Evolutionary conservation across 768 basidiomycete genomes (phyloP), one percentile per base, ranked within the genome.

Genomic region (Phylloporus arenicola): DNA sequence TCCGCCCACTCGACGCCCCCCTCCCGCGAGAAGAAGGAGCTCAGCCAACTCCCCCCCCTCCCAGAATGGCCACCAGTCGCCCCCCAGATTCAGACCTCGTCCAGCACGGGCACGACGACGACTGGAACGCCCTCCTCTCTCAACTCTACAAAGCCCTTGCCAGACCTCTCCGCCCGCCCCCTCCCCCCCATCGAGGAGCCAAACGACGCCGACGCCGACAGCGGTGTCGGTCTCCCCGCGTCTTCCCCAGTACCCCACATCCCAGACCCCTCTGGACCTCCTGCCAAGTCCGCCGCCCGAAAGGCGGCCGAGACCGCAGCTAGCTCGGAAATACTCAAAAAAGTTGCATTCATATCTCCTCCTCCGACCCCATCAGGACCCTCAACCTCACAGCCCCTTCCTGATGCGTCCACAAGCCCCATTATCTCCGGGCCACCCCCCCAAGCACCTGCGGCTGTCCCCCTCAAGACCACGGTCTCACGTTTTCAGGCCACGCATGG

Each of bases 311-410:
- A 73, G 45, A 59, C 60, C 34, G 45, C 51, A n/a, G 25, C 57
- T 12, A 52, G 31, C 42, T 66, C 66, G 54, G 84, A 86, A 56
- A 73, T 79, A 29, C 80, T 79, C 62, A 92, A 92, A 75, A 90
- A 90, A 71, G 90, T 92, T 40, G 90, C 88, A 24, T 92, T 92
- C 70, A 77, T 87, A 60, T 88, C 88, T 25, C 88, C 88, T 43
- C 81, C 86, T 13, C 86, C 85, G 25, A 86, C 87, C 0, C 82
- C 84, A 44, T 68, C 73, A 34, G 76, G 71, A 53, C 72, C 77
- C 52, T 63, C 64, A 47, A 52, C 64, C 54, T 79, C 83, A 66
- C 77, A 75, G 61, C 65, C 74, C 45, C 70, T 81, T 48, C 76
- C 79, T 42, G 75, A 79, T 56, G 67, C 76, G 53, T 68, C 75